A percentile compares a stretch with the other conserved stretches of the same genome.
Conservation (phyloP, 2,329 filamentous ascomycete species). For the Hirsutella thompsonii region DNA sequence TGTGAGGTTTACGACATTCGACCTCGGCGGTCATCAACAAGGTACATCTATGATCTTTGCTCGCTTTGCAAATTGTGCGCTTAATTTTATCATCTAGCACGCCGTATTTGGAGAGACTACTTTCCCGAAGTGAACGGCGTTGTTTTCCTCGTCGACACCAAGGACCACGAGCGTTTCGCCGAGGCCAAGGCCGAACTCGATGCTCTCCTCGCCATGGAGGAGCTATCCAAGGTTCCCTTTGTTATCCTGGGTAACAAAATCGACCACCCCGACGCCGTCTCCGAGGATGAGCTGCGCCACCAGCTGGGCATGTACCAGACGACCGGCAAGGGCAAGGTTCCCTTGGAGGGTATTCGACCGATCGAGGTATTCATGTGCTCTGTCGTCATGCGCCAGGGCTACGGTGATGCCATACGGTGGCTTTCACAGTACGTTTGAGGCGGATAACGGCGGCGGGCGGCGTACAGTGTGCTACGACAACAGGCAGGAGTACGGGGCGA, state of each 20-base stretch:
- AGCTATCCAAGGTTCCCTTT: conserved; percentile 89
- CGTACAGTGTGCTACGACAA: not conserved
- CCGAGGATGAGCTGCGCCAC: conserved; percentile 87
- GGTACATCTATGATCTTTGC: conserved; percentile 31
- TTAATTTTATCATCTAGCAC: conserved; percentile 42
- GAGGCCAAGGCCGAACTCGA: conserved; percentile 98
- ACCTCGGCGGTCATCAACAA: conserved; percentile 88
- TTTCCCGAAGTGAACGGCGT: conserved; percentile 95
- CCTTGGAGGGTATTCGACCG: conserved; percentile 79
- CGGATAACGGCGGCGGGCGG: not conserved
- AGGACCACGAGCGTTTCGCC: conserved; percentile 86
- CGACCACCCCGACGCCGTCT: conserved; percentile 90
- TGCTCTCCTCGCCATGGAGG: conserved; percentile 90
- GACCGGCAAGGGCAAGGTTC: conserved; percentile 90
- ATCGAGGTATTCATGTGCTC: conserved; percentile 99
- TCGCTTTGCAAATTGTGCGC: conserved; percentile 1
- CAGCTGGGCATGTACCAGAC: conserved; percentile 92
- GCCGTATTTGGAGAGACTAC: conserved; percentile 92
- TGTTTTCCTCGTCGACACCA: conserved; percentile 95
- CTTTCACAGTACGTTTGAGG: conserved; percentile 72
- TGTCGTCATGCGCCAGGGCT: conserved; percentile 94
- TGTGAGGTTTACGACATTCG: conserved; percentile 89
- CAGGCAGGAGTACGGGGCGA: conserved; percentile 8
- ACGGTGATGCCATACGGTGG: conserved; percentile 86
- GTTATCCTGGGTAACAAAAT: conserved; percentile 98